Percentiles rank a stretch among this genome's conserved stretches.
Evolutionary conservation across 2,329 filamentous ascomycete genomes (phyloP).

Genomic region (Helicocarpus griseus): DNA sequence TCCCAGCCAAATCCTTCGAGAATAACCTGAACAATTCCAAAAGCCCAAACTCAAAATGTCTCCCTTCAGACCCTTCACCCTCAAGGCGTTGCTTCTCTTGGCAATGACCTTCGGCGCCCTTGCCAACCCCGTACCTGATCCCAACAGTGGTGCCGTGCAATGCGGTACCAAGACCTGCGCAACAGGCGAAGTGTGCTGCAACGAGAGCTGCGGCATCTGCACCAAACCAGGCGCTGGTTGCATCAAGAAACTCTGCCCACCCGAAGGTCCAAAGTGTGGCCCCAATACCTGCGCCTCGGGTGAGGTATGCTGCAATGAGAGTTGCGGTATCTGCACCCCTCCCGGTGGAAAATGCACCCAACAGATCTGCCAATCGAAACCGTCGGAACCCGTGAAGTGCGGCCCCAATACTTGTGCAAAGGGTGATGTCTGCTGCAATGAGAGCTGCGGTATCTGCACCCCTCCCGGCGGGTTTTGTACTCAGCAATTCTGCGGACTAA

Average conservation of each 20-base stretch:
- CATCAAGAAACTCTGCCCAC: neutral
- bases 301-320: slow-evolving; percentile 1
- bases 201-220: slow-evolving; percentile 2
- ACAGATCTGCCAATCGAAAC: neutral
- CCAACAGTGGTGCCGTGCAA: neutral
- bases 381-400: neutral
- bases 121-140: neutral
- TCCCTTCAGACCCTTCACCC: neutral
- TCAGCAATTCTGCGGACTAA: neutral
- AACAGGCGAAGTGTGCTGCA: neutral
- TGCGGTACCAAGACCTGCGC: neutral
- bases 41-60: too few species aligned
- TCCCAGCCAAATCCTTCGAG: neutral
- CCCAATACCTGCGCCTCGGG: neutral
- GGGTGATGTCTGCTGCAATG: neutral
- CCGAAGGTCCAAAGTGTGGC: neutral
- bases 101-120: neutral
- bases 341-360: neutral
- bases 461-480: neutral
- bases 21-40: too few species aligned
- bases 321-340: neutral
- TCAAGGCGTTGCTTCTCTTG: neutral
- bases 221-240: neutral
- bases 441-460: neutral
- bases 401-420: neutral